Conservation (phyloP, 306 rosid species). For the Cucumis hystrix region DNA sequence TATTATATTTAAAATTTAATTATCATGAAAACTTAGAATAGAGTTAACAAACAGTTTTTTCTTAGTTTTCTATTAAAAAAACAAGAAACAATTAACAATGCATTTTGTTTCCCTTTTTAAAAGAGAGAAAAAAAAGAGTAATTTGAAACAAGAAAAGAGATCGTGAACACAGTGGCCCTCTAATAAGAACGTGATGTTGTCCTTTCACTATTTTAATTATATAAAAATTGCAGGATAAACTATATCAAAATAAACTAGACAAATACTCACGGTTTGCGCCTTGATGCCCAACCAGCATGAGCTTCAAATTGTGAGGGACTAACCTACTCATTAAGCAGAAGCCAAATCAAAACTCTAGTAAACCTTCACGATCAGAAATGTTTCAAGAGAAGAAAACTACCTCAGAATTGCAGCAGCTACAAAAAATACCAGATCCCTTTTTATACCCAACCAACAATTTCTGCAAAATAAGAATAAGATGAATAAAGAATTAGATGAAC, state of each 20-base stretch:
- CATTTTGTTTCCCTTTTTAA: not conserved
- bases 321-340: conserved; percentile 31
- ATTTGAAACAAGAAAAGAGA: not conserved
- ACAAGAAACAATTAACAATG: not conserved
- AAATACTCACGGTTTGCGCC: conserved; percentile 94
- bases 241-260: not conserved
- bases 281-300: conserved; percentile 90
- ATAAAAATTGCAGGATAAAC: not conserved
- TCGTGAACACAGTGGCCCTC: not conserved
- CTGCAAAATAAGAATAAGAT: conserved; percentile 36
- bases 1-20: not conserved
- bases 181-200: not conserved
- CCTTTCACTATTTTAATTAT: not conserved
- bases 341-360: not conserved
- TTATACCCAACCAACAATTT: conserved; percentile 64
- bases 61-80: not conserved
- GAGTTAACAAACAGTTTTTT: not conserved
- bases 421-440: conserved; percentile 51
- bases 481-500: not conserved
- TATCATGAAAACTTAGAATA: not conserved
- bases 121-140: not conserved
- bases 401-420: conserved; percentile 73
- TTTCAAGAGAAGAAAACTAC: conserved; percentile 20
- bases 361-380: conserved; percentile 1
- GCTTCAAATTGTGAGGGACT: conserved; percentile 92